phyloP scores from a whole-genome alignment of 2,329 filamentous ascomycete genomes.

The Monilinia vaccinii-corymbosi region DNA sequence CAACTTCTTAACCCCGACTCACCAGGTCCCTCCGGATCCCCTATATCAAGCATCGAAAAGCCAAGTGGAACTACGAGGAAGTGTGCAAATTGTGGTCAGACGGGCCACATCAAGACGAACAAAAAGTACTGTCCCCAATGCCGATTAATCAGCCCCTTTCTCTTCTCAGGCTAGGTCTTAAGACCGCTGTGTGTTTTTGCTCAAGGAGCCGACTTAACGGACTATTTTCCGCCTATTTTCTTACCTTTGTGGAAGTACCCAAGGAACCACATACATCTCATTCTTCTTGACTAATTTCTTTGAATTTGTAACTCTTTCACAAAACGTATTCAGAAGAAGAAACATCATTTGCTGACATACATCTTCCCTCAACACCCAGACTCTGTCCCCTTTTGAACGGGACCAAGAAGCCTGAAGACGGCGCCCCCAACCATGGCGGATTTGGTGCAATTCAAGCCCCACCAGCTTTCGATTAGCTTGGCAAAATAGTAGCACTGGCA shows the following conservation, averaged over 20 bases:
- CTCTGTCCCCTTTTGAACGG: conserved; percentile 81
- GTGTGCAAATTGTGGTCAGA: conserved; percentile 94
- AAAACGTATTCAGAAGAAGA: background rate
- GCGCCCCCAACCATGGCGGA: conserved; percentile 44
- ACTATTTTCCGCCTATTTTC: background rate
- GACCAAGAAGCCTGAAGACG: conserved; percentile 56
- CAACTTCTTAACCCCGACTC: conserved; percentile 30
- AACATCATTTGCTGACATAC: conserved; percentile 6
- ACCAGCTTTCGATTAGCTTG: background rate
- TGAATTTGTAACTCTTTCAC: background rate
- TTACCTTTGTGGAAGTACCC: background rate
- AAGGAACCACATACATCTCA: background rate
- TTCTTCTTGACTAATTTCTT: background rate
- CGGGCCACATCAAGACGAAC: conserved; percentile 98
- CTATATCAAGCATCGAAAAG: conserved; percentile 40
- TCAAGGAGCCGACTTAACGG: conserved; percentile 5
- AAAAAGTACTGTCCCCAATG: conserved; percentile 61
- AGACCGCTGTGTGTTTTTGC: conserved; percentile 8
- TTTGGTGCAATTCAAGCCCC: conserved; percentile 39
- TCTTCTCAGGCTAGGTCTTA: conserved; percentile 2
- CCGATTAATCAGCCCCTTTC: conserved; percentile 7
- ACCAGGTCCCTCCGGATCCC: conserved; percentile 33
- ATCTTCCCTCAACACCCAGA: conserved; percentile 36
- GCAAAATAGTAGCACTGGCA: background rate
- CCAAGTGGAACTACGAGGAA: conserved; percentile 68